Conservation (phyloP, 805 yeast species). For the Yamadazyma sp. region DNA sequence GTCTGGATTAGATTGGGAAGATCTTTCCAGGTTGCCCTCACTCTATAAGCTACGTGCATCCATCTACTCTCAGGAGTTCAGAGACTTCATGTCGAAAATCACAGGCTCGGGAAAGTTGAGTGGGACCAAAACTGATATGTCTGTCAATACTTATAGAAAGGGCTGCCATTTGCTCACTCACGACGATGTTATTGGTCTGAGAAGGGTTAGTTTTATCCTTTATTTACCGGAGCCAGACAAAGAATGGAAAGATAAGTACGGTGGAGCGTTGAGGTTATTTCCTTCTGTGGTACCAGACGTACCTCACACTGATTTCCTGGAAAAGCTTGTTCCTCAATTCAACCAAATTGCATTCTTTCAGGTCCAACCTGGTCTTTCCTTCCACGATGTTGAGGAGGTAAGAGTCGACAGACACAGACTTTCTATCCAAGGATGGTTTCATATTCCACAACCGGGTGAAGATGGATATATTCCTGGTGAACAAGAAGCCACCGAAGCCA, state of each 20-base stretch:
- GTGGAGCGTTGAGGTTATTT: slow-evolving; percentile 86
- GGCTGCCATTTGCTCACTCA: slow-evolving; percentile 94
- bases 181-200: slow-evolving; percentile 95
- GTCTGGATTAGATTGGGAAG: slow-evolving; percentile 78
- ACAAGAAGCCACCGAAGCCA: slow-evolving; percentile 72
- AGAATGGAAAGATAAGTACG: slow-evolving; percentile 86
- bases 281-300: slow-evolving; percentile 87
- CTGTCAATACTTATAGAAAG: slow-evolving; percentile 84
- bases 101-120: slow-evolving; percentile 88
- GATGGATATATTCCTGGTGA: slow-evolving; percentile 81
- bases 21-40: slow-evolving; percentile 69
- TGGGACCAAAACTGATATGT: slow-evolving; percentile 89
- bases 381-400: slow-evolving; percentile 98
- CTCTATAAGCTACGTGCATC: slow-evolving; percentile 80
- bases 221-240: slow-evolving; percentile 92
- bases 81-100: slow-evolving; percentile 72
- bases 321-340: slow-evolving; percentile 83
- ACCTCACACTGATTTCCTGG: slow-evolving; percentile 73
- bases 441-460: slow-evolving; percentile 93
- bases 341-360: slow-evolving; percentile 95
- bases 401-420: slow-evolving; percentile 85
- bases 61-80: slow-evolving; percentile 79
- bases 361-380: slow-evolving; percentile 93
- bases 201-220: slow-evolving; percentile 89
- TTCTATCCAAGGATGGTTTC: slow-evolving; percentile 98